phyloP scores from a whole-genome alignment of 2,329 filamentous ascomycete species.

The Uncinocarpus reesii region DNA sequence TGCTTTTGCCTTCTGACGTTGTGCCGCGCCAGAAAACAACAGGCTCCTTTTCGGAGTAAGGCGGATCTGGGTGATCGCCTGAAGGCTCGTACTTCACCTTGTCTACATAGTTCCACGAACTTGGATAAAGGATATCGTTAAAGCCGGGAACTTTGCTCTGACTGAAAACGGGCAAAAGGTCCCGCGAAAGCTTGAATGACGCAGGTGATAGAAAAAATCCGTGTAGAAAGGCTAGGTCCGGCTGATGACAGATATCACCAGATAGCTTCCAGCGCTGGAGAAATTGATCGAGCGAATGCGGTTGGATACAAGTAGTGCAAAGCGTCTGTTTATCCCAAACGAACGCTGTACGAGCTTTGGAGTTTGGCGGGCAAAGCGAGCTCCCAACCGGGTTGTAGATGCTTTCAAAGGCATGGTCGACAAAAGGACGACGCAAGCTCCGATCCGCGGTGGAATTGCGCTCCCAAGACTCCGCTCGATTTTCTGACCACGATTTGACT shows the following conservation, averaged over 20 bases:
- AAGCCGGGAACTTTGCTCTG: conserved; percentile 62
- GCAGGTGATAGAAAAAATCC: conserved; percentile 61
- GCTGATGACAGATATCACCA: conserved; percentile 62
- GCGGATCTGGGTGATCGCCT: conserved; percentile 41
- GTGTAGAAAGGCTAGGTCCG: conserved; percentile 63
- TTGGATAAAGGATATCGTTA: conserved; percentile 65
- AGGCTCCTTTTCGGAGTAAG: conserved; percentile 54
- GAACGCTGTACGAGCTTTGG: conserved; percentile 48
- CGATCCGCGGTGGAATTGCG: conserved; percentile 27
- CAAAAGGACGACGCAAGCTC: conserved; percentile 30
- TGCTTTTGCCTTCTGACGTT: conserved; percentile 47
- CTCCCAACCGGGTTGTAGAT: conserved; percentile 37
- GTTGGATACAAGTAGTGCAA: conserved; percentile 52
- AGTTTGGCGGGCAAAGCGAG: conserved; percentile 52
- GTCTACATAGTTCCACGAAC: conserved; percentile 51
- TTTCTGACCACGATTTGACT: conserved; percentile 28
- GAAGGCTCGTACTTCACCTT: conserved; percentile 46
- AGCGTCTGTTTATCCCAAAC: conserved; percentile 56
- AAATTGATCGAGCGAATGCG: conserved; percentile 58
- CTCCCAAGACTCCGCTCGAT: conserved; percentile 32
- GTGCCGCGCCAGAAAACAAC: conserved; percentile 66
- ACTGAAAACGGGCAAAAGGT: conserved; percentile 65
- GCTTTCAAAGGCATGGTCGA: conserved; percentile 32
- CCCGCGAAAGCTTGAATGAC: conserved; percentile 50
- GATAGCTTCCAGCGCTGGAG: conserved; percentile 55